These are phyloP conservation scores for Lipomyces yamadae DNA, from an alignment of 805 yeast genomes.

Conservation along the genomic window DNA sequence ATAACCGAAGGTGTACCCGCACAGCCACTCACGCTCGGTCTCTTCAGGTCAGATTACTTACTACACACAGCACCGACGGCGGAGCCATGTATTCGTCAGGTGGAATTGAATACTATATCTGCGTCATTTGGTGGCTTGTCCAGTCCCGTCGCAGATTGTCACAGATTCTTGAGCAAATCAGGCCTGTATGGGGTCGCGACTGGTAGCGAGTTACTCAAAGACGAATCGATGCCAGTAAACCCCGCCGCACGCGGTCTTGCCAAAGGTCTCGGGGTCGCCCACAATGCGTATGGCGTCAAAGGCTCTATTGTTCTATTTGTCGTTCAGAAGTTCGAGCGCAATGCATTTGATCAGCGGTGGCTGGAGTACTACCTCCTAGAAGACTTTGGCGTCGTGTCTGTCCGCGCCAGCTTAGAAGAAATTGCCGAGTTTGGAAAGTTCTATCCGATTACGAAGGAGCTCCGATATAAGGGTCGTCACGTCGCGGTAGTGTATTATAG, in stretches of 20 bases:
- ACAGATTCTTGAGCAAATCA: slow-evolving; percentile 52
- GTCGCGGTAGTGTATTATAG: slow-evolving; percentile 89
- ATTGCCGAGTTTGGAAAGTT: slow-evolving; percentile 46
- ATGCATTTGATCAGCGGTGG: slow-evolving; percentile 88
- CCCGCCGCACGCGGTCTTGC: slow-evolving; percentile 68
- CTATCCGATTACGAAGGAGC: slow-evolving; percentile 17
- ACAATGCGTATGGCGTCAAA: slow-evolving; percentile 55
- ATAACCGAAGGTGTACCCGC: slow-evolving; percentile 54
- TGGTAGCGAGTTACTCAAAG: slow-evolving; percentile 6
- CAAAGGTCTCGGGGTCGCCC: slow-evolving; percentile 70
- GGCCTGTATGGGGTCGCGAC: slow-evolving; percentile 17
- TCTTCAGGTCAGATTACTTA: slow-evolving; percentile 91
- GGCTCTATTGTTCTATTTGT: slow-evolving; percentile 64
- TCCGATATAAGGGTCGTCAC: slow-evolving; percentile 56
- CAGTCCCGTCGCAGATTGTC: slow-evolving; percentile 76
- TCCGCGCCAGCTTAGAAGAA: slow-evolving; percentile 70
- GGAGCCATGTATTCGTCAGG: slow-evolving; percentile 70
- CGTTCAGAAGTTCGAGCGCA: slow-evolving; percentile 84
- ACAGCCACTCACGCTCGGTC: slow-evolving; percentile 76
- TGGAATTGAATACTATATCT: slow-evolving; percentile 94
- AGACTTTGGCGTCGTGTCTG: slow-evolving; percentile 61
- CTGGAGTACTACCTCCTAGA: slow-evolving; percentile 72
- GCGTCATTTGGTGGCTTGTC: slow-evolving; percentile 95
- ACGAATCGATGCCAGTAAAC: slow-evolving; percentile 63
- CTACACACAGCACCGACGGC: slow-evolving; percentile 52